Evolutionary conservation across 768 basidiomycete species (phyloP), one percentile per base, ranked within the genome.

Genomic region (Phaffia tasmanica): DNA sequence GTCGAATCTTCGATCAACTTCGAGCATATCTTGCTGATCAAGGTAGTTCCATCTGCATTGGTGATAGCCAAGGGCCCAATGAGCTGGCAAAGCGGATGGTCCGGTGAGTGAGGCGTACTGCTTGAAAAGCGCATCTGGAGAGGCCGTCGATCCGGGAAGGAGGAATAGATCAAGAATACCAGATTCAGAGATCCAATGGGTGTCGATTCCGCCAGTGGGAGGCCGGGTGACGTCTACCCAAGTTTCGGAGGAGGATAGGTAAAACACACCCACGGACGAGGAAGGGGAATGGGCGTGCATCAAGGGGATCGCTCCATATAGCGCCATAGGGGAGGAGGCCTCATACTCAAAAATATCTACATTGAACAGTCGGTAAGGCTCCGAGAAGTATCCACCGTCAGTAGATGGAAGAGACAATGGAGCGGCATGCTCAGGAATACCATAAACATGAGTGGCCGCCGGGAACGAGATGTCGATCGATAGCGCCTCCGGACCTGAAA

Each of bases 21-120:
- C 80, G 15, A 89, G 81, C 11, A 99, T 81, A 75, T 97, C 95
- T 15, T 87, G 84, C 30, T 88, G 85, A 77, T 85, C 88, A 70
- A 94, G 81, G 73, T 99, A 98, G 75, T 99, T 98, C 95, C 95
- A 98, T 47, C 95, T 81, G 75, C 94, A 98, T 75, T 98, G 95
- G 76, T 98, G 95, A 73, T 99, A 94, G 0, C 85, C 95, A 65
- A 97, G 80, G 30, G 89, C 84, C 84, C 89, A 97, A 23, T 88
- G 82, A 11, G 90, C 85, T 0, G 95, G 95, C n/a, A 99, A 80
- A 4, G 86, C 85, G 0, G 88, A 83, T 0, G 86, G 82, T 0
- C 95, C 95, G 0, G 93, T 95, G 63, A 98, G 81, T 23, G 79
- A 77, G 0, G 89, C 81, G 74, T 94, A 97, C 74, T 97, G 90